Base-by-base conservation (phyloP, 306 rosid genomes). In the Prunus davidiana region DNA sequence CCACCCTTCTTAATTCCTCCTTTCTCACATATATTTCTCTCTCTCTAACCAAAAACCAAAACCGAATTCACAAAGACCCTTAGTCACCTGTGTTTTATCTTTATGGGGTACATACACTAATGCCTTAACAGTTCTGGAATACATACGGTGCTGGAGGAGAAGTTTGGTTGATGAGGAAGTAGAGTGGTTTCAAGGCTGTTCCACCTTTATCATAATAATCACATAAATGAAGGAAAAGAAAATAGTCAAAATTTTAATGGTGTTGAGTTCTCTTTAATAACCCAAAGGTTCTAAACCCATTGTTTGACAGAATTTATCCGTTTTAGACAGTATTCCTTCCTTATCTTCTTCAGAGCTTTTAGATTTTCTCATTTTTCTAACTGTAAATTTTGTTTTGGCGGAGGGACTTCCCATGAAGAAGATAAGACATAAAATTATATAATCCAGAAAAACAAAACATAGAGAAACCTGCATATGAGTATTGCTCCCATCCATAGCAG, bases 401-500 rank as follows among this genome's bases (percentile, higher is more conserved):
- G 52, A 46, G 27, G 24, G 20, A 49, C 51, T 30, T 8, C 34
- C 34, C 43, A 46, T 20, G 30, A 51, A 46, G 27, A 20, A 52
- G 47, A 52, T 38, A 7, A 22, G 12, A 30, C 5, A 27, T 8
- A 69, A 41, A 41, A 68, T 4, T 64, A 60, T 62, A 64, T 58
- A 55, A 57, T 56, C 27, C 55, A 72, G n/a, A 57, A 72, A 3
- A 41, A 14, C 22, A 20, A 4, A 72, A 57, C 67, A 84, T 24
- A 74, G 47, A 16, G 52, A 84, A 60, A 91, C 98, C 98, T 94
- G 98, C 97, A 94, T 78, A 94, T 84, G 79, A 94, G 93, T 81
- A 88, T 47, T 67, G 91, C 93, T 85, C 96, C 98, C 10, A 77
- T 71, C 98, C 98, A 94, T 61, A 94, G 87, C 69, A 94, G 78